These are phyloP conservation scores for Suillus luteus DNA, from an alignment of 768 basidiomycete genomes.

Conservation along the genomic window DNA sequence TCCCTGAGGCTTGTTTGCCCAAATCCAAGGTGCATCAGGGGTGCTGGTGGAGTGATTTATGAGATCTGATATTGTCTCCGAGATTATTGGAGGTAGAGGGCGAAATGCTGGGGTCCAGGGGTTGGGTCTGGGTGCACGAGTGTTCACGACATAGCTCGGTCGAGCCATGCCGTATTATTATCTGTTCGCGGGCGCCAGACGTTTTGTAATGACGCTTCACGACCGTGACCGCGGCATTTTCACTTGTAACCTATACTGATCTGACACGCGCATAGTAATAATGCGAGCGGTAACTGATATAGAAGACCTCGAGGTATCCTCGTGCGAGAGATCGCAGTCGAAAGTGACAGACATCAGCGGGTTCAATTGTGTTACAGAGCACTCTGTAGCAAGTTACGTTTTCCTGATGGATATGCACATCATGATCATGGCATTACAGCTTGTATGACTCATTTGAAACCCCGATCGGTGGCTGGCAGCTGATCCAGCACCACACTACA, in stretches of 20 bases:
- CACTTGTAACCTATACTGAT: background rate
- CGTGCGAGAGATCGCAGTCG: background rate
- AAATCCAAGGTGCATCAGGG: constrained; percentile 58
- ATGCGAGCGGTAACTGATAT: background rate
- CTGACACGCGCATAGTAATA: background rate
- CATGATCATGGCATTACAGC: no score
- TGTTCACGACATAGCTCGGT: background rate
- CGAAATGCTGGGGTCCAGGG: constrained; percentile 23
- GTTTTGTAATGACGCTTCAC: background rate
- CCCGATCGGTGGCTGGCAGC: no score
- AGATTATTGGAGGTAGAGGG: constrained; percentile 39
- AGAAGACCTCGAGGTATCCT: background rate
- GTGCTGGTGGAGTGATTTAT: constrained; percentile 18
- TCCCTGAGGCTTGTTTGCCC: constrained; percentile 76
- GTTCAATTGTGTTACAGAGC: no score
- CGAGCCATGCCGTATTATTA: background rate
- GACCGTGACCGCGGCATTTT: background rate
- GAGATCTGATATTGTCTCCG: constrained; percentile 31
- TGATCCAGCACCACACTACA: no score
- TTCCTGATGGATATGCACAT: no score
- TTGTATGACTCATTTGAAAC: no score
- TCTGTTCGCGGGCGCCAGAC: background rate
- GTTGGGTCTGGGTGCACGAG: background rate
- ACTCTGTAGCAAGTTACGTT: no score
- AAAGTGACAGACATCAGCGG: no score